These are phyloP conservation scores for Macrotyloma uniflorum DNA, from an alignment of 306 rosid species.

Conservation along the genomic window DNA sequence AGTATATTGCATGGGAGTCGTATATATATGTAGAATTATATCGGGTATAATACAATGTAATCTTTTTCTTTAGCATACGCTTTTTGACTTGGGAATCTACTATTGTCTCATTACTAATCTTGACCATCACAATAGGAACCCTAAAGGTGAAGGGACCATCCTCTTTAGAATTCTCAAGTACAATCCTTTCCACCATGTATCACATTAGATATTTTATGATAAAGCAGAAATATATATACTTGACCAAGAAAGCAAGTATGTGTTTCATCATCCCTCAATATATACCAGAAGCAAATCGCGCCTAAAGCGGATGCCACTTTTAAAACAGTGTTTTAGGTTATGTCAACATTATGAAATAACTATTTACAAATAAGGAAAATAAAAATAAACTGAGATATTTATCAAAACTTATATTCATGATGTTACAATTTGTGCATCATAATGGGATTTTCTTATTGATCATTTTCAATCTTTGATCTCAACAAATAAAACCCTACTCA, in stretches of 20 bases:
- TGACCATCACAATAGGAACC: conserved; percentile 51
- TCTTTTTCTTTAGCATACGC: conserved; percentile 42
- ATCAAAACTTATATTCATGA: neutral
- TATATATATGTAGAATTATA: conserved; percentile 2
- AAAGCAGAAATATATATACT: conserved; percentile 48
- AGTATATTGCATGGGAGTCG: conserved; percentile 39
- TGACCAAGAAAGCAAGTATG: conserved; percentile 52
- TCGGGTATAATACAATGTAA: conserved; percentile 38
- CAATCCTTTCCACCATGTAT: conserved; percentile 28
- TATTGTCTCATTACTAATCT: conserved; percentile 46
- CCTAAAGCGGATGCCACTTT: conserved; percentile 18
- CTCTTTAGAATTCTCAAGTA: conserved; percentile 36
- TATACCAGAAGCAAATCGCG: conserved; percentile 26
- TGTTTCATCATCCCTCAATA: conserved; percentile 38
- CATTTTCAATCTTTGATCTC: neutral
- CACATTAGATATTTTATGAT: conserved; percentile 25
- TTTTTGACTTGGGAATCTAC: conserved; percentile 63
- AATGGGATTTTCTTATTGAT: neutral
- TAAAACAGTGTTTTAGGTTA: neutral
- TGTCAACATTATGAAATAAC: neutral
- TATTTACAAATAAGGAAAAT: neutral
- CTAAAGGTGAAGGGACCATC: conserved; percentile 53
- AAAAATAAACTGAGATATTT: neutral
- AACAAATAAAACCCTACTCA: neutral
- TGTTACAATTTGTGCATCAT: neutral